Conservation (phyloP, 176 grass and related monocot genomes). For the Alopecurus myosuroides region DNA sequence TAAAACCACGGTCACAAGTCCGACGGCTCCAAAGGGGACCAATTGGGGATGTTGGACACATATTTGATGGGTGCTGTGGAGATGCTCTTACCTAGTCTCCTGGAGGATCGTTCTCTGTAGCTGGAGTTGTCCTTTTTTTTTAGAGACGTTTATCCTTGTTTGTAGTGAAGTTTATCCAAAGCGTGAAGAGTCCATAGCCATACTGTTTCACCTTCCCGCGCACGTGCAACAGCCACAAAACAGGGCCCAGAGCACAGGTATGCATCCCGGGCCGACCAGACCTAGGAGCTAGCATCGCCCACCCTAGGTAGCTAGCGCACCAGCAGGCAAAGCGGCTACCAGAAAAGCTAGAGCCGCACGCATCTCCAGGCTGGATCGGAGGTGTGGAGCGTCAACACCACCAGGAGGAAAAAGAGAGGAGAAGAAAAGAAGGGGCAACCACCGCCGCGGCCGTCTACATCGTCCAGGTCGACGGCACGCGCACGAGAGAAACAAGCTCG, state of each 20-base stretch:
- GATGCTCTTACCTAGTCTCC: no score
- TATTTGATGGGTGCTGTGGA: no score
- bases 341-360: background rate
- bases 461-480: constrained; percentile 4
- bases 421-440: background rate
- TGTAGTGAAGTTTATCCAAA: background rate
- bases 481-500: background rate
- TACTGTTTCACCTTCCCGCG: background rate
- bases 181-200: background rate
- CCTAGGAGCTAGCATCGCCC: constrained; percentile 19
- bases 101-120: no score
- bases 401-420: background rate
- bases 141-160: no score
- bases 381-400: no score
- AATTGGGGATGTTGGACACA: no score
- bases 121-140: no score
- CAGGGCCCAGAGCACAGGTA: background rate
- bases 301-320: constrained; percentile 5
- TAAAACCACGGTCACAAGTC: no score
- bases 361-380: background rate
- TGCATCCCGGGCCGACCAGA: background rate
- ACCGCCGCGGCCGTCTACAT: background rate
- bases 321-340: background rate
- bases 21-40: no score
- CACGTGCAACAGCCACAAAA: background rate